Conservation (phyloP, 257 asterid genomes). For the Primulina eburnea region DNA sequence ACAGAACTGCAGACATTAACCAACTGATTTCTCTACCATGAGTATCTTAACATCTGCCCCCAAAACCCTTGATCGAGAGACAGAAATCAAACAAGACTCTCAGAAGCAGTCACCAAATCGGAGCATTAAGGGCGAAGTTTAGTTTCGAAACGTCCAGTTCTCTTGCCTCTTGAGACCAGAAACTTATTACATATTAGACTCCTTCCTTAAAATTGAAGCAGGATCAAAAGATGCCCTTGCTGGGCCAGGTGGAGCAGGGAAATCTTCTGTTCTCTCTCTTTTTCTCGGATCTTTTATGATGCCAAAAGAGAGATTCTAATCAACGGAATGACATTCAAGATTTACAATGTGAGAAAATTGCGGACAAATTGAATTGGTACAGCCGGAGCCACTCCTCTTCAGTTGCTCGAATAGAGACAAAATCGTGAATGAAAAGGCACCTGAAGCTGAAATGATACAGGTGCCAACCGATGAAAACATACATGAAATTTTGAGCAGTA, state of each 20-base stretch:
- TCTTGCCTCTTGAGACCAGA: conserved; percentile 36
- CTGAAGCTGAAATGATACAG: conserved; percentile 65
- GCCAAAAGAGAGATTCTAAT: conserved; percentile 42
- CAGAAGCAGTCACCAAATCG: conserved; percentile 17
- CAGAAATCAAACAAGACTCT: no score
- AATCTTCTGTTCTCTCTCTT: conserved; percentile 63
- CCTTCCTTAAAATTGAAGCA: conserved; percentile 29
- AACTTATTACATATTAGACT: conserved; percentile 46
- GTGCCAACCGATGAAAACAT: conserved; percentile 65
- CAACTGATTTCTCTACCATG: conserved; percentile 71
- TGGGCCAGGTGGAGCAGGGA: conserved; percentile 79
- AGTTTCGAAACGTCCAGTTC: conserved; percentile 53
- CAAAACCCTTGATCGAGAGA: conserved; percentile 42
- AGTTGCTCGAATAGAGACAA: conserved; percentile 54
- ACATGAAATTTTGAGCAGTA: conserved; percentile 60
- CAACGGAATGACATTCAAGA: conserved; percentile 44
- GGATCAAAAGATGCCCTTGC: conserved; percentile 65
- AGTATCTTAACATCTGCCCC: conserved; percentile 62
- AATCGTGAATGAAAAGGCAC: conserved; percentile 63
- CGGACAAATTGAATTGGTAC: conserved; percentile 69
- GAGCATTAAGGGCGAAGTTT: conserved; percentile 48
- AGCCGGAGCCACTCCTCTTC: conserved; percentile 77
- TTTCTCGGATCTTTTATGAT: conserved; percentile 63
- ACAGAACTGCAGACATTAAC: conserved; percentile 80
- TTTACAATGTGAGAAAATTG: conserved; percentile 45